Evolutionary conservation across 306 rosid species (phyloP).

Genomic region (Chamaecrista fasciculata): DNA sequence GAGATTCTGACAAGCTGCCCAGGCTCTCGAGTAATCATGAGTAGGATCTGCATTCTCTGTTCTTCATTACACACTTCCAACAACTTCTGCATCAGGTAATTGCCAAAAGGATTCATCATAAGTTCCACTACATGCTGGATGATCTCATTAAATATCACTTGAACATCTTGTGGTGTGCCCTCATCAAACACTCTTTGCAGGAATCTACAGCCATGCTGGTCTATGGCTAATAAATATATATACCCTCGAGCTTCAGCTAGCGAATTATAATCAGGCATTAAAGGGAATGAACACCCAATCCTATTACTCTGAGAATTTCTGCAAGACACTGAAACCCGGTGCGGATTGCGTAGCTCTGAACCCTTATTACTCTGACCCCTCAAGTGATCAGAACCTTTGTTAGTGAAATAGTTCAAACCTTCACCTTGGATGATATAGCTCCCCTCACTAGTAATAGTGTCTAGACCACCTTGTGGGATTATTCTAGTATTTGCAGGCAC

Average conservation of each 20-base stretch:
- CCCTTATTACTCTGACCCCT: conserved; percentile 31
- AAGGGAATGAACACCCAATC: conserved; percentile 23
- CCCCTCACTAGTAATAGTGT: not conserved
- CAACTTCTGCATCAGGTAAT: conserved; percentile 57
- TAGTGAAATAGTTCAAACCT: not conserved
- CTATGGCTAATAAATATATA: conserved; percentile 44
- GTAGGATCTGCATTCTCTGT: conserved; percentile 46
- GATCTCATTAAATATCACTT: conserved; percentile 48
- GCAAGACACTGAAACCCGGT: conserved; percentile 19
- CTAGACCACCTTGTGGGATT: not conserved
- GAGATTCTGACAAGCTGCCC: conserved; percentile 54
- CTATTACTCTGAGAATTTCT: conserved; percentile 28
- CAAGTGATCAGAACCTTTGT: not conserved
- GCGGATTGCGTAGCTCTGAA: conserved; percentile 13
- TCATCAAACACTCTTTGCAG: conserved; percentile 44
- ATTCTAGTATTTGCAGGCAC: not conserved
- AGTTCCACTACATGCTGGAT: conserved; percentile 48
- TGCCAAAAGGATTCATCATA: conserved; percentile 54
- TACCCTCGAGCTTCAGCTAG: conserved; percentile 43
- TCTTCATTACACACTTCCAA: conserved; percentile 55
- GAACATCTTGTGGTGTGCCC: conserved; percentile 43
- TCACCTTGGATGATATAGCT: conserved; percentile 1
- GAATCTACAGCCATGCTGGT: conserved; percentile 57
- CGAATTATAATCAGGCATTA: conserved; percentile 33
- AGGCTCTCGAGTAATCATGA: conserved; percentile 41